A percentile compares a stretch with the other conserved stretches of the same genome.
These are phyloP conservation scores for Stephania cephalantha DNA, from an alignment of 164 flowering plant genomes.

Conservation along the genomic window DNA sequence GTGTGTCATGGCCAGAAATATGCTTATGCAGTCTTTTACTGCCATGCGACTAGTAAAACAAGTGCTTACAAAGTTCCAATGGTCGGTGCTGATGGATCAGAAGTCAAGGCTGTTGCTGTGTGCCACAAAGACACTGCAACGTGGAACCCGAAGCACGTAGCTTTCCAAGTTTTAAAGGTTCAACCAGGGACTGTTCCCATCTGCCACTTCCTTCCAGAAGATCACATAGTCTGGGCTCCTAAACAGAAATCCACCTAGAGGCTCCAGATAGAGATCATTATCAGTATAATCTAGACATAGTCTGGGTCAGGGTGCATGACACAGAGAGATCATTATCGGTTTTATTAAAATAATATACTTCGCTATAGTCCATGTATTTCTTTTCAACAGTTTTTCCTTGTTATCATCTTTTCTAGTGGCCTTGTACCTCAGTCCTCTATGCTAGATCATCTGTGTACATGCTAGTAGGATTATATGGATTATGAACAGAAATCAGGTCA, in stretches of 20 bases:
- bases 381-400: neutral
- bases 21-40: conserved; percentile 28
- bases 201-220: conserved; percentile 33
- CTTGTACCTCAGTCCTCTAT: conserved; percentile 1
- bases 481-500: neutral
- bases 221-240: conserved; percentile 24
- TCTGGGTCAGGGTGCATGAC: no score
- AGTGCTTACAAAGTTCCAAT: conserved; percentile 24
- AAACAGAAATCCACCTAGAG: conserved; percentile 12
- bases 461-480: neutral
- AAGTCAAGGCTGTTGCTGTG: conserved; percentile 23
- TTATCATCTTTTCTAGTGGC: neutral
- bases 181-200: conserved; percentile 35
- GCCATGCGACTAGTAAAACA: conserved; percentile 21
- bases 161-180: conserved; percentile 33
- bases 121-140: conserved; percentile 30
- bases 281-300: no score
- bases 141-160: conserved; percentile 33
- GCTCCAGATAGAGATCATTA: no score
- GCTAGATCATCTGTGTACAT: neutral
- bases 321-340: no score
- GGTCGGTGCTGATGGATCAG: conserved; percentile 27
- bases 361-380: neutral
- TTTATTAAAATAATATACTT: neutral
- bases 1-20: conserved; percentile 26